phyloP scores from a whole-genome alignment of 305 asterid genomes.

The Euphrasia arctica region DNA sequence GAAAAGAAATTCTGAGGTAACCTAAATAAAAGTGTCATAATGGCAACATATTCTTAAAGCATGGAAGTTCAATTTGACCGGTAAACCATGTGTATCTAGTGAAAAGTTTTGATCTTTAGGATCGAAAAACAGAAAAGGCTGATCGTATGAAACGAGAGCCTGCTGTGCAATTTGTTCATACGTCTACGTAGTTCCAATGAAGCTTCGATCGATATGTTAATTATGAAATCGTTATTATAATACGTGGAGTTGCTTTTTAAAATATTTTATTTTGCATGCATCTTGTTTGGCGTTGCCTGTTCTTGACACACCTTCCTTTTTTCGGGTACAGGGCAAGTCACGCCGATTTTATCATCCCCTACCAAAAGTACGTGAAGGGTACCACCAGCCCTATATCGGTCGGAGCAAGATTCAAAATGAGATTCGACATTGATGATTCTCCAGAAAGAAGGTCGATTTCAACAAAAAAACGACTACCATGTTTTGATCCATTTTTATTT shows the following conservation, averaged over 20 bases:
- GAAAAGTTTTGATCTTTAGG: background rate
- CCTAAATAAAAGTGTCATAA: too few species aligned
- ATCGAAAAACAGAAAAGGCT: background rate
- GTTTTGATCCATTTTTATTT: background rate
- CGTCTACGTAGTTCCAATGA: background rate
- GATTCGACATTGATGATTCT: conserved; percentile 84
- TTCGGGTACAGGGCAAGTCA: conserved; percentile 61
- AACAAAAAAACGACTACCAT: background rate
- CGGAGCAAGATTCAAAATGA: conserved; percentile 85
- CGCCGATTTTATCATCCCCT: conserved; percentile 76
- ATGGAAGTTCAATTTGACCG: too few species aligned
- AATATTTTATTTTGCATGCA: background rate
- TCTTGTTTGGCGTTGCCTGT: conserved; percentile 18
- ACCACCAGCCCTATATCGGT: conserved; percentile 53
- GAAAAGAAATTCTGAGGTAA: too few species aligned
- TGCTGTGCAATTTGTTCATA: background rate
- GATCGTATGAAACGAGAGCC: background rate
- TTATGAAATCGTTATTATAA: background rate
- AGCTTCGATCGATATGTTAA: background rate
- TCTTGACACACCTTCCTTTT: background rate
- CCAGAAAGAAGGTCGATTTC: conserved; percentile 81
- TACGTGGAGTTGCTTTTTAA: background rate
- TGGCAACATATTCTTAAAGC: too few species aligned
- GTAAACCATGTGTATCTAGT: too few species aligned
- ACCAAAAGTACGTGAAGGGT: conserved; percentile 60